Evolutionary conservation across 805 yeast genomes (phyloP), one percentile per base, ranked within the genome.

Genomic region (Wickerhamiella alocasiicola): DNA sequence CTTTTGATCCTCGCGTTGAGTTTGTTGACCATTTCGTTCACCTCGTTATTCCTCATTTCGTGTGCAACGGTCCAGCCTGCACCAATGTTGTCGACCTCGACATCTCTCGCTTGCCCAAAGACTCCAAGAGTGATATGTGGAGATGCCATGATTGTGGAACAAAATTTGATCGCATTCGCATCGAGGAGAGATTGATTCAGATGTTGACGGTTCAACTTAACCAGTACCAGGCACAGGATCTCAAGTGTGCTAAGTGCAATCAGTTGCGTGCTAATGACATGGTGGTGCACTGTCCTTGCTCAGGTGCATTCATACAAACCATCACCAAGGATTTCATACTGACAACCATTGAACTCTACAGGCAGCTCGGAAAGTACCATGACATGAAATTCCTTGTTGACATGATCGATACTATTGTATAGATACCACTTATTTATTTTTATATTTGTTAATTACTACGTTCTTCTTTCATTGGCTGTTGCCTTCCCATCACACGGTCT

Each of bases 131-230:
- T 13, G 24, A 21, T 32, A 62, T 15, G 84, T 52, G 49, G 43
- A 17, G 33, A 2, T 52, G 56, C 31, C 45, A 67, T 4, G 69
- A 70, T 17, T 91, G 99, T 55, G 68, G 65, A 30, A 71, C 66
- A 44, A 65, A 70, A 2, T 76, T 77, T 55, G 77, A 80, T 51
- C 72, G 74, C 46, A 71, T 80, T 3, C 68, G 76, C 1, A 53
- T 91, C 19, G 97, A 93, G 55, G 96, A 91, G 54, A 70, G 70
- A 31, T 63, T 93, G 39, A 74, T 91, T 15, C 72, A 72, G 16
- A 78, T 78, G 49, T 65, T 81, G 35, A 66, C 71, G 49, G 64
- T 70, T 45, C 53, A 68, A 19, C 45, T 81, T 1, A 67, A 77
- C n/a, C 61, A 66, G 39, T 91, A 71, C 58, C 73, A 74, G 55